These are phyloP conservation scores for Quercus aquifolioides DNA, from an alignment of 306 rosid species.

Conservation along the genomic window DNA sequence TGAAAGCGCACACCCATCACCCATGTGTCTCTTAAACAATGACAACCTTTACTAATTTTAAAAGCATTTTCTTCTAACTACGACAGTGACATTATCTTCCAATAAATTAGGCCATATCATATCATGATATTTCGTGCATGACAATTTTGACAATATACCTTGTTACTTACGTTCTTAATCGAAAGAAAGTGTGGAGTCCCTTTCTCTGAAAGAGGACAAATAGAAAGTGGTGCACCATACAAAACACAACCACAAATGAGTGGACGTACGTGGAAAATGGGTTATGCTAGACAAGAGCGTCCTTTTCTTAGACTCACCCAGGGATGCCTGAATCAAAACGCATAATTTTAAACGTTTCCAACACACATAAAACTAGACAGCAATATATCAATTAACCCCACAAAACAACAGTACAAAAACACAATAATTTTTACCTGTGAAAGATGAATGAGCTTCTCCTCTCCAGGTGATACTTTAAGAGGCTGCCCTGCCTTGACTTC, in stretches of 20 bases:
- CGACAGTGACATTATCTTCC: not conserved
- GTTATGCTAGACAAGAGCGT: not conserved
- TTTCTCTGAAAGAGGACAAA: not conserved
- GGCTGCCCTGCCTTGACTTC: slow-evolving; percentile 84
- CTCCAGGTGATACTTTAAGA: slow-evolving; percentile 37
- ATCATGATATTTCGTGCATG: slow-evolving; percentile 2
- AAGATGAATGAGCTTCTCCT: slow-evolving; percentile 47
- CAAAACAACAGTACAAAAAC: not conserved
- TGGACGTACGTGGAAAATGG: slow-evolving; percentile 32
- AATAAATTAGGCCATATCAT: not conserved
- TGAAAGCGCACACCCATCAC: no score
- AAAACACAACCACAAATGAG: slow-evolving; percentile 14
- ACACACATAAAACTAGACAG: not conserved
- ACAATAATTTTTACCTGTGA: slow-evolving; percentile 63
- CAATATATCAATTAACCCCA: not conserved
- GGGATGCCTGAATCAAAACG: slow-evolving; percentile 47
- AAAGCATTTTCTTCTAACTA: no score
- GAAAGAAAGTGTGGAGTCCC: not conserved
- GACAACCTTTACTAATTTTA: no score
- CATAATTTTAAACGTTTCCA: not conserved
- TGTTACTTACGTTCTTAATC: not conserved
- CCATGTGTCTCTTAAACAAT: no score
- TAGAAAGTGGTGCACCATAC: slow-evolving; percentile 21
- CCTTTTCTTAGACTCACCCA: slow-evolving; percentile 60
- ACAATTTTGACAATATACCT: not conserved